Evolutionary conservation across 2,329 filamentous ascomycete species (phyloP).

Genomic region (Chaetomium sp.): DNA sequence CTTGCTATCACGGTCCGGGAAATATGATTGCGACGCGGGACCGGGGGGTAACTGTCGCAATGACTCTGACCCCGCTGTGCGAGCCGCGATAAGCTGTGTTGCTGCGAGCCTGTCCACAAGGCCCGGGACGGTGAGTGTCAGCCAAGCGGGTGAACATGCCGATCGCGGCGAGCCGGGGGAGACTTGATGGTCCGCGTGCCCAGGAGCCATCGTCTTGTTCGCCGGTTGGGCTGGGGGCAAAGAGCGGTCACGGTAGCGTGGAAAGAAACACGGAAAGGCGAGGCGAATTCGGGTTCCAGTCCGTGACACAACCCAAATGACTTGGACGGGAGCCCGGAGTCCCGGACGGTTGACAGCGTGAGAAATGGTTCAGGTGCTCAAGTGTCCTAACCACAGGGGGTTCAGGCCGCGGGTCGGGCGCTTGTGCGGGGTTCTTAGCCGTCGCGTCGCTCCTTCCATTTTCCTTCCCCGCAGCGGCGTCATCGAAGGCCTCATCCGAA

Average conservation of each 20-base stretch:
- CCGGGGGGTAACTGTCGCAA: slow-evolving; percentile 6
- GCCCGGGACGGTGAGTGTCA: slow-evolving; percentile 4
- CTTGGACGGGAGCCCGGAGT: background rate
- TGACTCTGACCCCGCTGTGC: slow-evolving; percentile 10
- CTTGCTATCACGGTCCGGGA: background rate
- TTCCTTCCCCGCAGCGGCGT: too few relatives aligned
- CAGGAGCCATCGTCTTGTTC: background rate
- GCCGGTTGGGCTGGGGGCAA: background rate
- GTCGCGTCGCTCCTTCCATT: too few relatives aligned
- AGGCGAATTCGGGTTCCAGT: background rate
- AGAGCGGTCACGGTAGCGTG: slow-evolving; percentile 6
- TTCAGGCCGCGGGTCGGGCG: too few relatives aligned
- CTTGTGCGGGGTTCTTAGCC: too few relatives aligned
- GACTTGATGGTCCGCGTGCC: background rate
- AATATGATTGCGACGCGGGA: slow-evolving; percentile 8
- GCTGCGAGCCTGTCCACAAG: background rate
- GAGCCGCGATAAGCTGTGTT: slow-evolving; percentile 16
- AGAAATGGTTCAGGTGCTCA: too few relatives aligned
- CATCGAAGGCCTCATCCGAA: too few relatives aligned
- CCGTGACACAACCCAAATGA: background rate
- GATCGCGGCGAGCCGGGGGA: background rate
- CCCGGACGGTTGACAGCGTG: too few relatives aligned
- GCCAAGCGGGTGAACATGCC: background rate
- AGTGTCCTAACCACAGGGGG: too few relatives aligned
- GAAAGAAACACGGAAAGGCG: too few relatives aligned